Evolutionary conservation across 768 basidiomycete species (phyloP), one percentile per base, ranked within the genome.

Genomic region (Dentipellis fragilis): DNA sequence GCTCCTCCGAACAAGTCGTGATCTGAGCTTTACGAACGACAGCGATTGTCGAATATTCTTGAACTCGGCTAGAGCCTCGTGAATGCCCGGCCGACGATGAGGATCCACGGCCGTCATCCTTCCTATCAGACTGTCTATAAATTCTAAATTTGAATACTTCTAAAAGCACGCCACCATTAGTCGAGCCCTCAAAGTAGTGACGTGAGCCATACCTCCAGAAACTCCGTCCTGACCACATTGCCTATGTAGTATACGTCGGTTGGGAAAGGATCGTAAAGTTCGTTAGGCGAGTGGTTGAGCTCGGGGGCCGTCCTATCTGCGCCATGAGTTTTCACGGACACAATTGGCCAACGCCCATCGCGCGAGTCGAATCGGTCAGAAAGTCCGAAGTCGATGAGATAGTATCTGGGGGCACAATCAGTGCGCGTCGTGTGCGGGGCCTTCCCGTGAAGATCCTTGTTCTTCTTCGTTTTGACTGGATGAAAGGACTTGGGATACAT

Each of bases 301-400:
- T 67, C 65, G 1, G 66, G 66, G 1, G 61, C 61, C 12, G 51
- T 17, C 23, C 58, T 60, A 51, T 65, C 61, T 5, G 57, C 66
- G n/a, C 48, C 48, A 7, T 29, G 17, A 14, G 21, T 21, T 35
- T 49, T 49, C 21, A 21, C 34, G 14, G 40, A 14, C 5, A 42
- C 16, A 42, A 17, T 14, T 1, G 48, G 48, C 19, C 23, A 21
- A 16, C 16, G 40, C 14, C 60, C 62, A 49, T 46, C 51, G 14
- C 61, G 54, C 16, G 62, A 51, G 12, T 49, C 48, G n/a, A 65
- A 65, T 1, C 49, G 55, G 17, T 50, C 52, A n/a, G 66, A 63
- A 2, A 64, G 39, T 16, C 66, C 66, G 42, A 67, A 65, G 36
- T 67, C 66, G 11, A 65, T 67, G 2, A 67, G 52, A 42, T 56